A percentile compares a stretch with the other conserved stretches of the same genome.
These are phyloP conservation scores for Aureococcus anophagefferens DNA, from an alignment of 108 stramenopile species.

Conservation along the genomic window DNA sequence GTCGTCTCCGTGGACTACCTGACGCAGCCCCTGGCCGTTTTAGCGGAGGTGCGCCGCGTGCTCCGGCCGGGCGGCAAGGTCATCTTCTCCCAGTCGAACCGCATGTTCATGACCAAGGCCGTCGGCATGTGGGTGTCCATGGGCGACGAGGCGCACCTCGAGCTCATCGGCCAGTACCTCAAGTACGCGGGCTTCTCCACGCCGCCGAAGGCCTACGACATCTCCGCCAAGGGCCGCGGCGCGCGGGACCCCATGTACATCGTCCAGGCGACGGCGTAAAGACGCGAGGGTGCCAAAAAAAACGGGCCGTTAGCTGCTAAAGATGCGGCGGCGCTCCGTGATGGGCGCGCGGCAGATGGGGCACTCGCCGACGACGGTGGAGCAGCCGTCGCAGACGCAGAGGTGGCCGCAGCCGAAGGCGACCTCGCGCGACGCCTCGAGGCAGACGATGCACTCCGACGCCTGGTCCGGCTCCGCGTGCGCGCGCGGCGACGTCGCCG, in stretches of 20 bases:
- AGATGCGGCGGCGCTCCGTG: no score
- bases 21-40: slow-evolving; percentile 65
- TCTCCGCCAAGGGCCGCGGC: slow-evolving; percentile 50
- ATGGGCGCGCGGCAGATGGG: no score
- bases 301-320: no score
- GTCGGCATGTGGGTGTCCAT: slow-evolving; percentile 82
- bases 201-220: slow-evolving; percentile 56
- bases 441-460: no score
- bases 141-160: slow-evolving; percentile 84
- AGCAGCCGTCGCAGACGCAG: no score
- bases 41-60: slow-evolving; percentile 77
- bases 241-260: slow-evolving; percentile 72
- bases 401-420: no score
- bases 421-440: no score
- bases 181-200: slow-evolving; percentile 63
- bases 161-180: slow-evolving; percentile 69
- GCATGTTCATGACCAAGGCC: slow-evolving; percentile 85
- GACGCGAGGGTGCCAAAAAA: no score
- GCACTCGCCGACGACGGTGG: no score
- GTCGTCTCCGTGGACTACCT: slow-evolving; percentile 89
- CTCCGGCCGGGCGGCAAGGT: slow-evolving; percentile 77
- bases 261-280: neutral
- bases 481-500: no score
- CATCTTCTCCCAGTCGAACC: slow-evolving; percentile 80
- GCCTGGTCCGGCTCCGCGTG: no score